phyloP scores from a whole-genome alignment of 495 filamentous ascomycete species.

The Acidiella bohemica region DNA sequence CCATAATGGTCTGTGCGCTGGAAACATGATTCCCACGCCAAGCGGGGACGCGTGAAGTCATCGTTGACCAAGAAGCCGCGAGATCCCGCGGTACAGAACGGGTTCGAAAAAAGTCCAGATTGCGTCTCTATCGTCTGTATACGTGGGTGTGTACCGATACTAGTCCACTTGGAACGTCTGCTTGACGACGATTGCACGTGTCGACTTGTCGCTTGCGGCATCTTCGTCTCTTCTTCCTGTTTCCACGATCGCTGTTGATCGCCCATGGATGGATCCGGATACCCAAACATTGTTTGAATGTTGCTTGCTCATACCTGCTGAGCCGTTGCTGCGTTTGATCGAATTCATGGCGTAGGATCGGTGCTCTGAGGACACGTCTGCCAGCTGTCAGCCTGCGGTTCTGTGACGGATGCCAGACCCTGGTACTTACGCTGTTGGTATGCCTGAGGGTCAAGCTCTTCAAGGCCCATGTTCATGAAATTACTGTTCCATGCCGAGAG shows the following conservation, averaged over 20 bases:
- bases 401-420: not conserved
- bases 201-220: constrained; percentile 1
- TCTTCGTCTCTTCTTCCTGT: not conserved
- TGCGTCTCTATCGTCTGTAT: too few relatives aligned
- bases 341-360: not conserved
- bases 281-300: not conserved
- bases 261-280: not conserved
- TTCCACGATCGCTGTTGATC: not conserved
- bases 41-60: too few relatives aligned
- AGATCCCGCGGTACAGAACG: too few relatives aligned
- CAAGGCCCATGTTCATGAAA: not conserved
- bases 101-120: too few relatives aligned
- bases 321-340: not conserved
- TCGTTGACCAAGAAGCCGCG: too few relatives aligned
- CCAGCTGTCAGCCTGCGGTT: not conserved
- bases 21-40: too few relatives aligned
- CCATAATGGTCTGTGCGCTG: too few relatives aligned
- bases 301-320: not conserved
- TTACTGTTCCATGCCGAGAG: constrained; percentile 5
- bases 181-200: constrained; percentile 1
- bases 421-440: constrained; percentile 1
- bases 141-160: too few relatives aligned
- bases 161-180: too few relatives aligned
- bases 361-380: not conserved
- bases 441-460: constrained; percentile 6